Evolutionary conservation across 352 stramenopile species (phyloP), one percentile per base, ranked within the genome.

Genomic region (Globisporangium cederbergense): DNA sequence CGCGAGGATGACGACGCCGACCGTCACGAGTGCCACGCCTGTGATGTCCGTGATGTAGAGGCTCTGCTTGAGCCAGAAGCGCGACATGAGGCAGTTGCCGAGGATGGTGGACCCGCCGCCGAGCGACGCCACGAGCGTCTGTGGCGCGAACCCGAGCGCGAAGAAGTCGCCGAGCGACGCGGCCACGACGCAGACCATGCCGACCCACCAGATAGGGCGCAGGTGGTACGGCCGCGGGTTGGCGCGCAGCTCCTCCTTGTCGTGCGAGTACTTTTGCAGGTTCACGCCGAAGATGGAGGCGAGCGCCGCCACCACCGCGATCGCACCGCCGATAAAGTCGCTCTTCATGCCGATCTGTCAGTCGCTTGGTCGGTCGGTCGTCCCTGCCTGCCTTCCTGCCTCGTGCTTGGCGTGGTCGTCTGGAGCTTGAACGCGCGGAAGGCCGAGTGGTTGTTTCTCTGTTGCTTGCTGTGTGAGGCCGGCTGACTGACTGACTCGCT

Each of bases 241-340:
- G 43, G 78, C 74, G 20, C 82, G 81, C 60, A 77, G 64, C 55
- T 89, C 88, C 64, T 97, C 90, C 66, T 91, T 86, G 68, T 94
- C 81, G 60, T 96, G 88, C 54, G 81, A 93, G 65, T 95, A 95
- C 74, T 97, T 97, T 70, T 97, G 89, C 62, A 96, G 72, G 65
- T 97, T 97, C 10, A 96, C 88, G 52, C 90, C 90, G 46, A 97
- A 91, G 77, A 96, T 97, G 63, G 88, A 95, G 51, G 85, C 73
- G 53, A 96, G 74, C 2, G 88, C 73, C n/a, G 81, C 81, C 28
- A 79, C 63, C 14, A 97, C 79, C 56, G 81, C 83, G 66, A 97
- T 88, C 36, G 75, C 68, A 40, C 85, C 90, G 65, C 89, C 90
- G 59, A 96, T 79, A 59, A 89, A 74, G 65, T 88, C 80, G 73